phyloP scores from a whole-genome alignment of 306 rosid species.

The Malus asiatica region DNA sequence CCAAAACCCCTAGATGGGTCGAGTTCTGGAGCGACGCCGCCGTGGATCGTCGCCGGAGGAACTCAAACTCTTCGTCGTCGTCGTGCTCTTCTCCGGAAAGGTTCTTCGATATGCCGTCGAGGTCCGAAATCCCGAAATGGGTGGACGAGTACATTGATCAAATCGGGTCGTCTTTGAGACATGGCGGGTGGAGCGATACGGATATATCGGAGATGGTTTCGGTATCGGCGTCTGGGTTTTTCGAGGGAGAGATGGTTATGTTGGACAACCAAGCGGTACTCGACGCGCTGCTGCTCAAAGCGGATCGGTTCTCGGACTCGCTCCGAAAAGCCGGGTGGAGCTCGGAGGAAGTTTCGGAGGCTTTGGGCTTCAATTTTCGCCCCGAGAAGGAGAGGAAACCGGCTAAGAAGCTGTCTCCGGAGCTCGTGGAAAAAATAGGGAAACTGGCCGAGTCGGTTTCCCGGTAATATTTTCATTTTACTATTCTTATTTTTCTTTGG shows the following conservation, averaged over 20 bases:
- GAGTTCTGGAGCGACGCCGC: slow-evolving; percentile 98
- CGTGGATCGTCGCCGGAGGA: slow-evolving; percentile 62
- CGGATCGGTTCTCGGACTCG: slow-evolving; percentile 64
- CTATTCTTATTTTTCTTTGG: neutral
- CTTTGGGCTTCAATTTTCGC: slow-evolving; percentile 84
- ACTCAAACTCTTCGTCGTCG: slow-evolving; percentile 48
- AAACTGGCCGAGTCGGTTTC: slow-evolving; percentile 91
- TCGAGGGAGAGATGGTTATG: slow-evolving; percentile 68
- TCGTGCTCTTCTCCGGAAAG: slow-evolving; percentile 66
- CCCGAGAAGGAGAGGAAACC: slow-evolving; percentile 79
- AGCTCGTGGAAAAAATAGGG: slow-evolving; percentile 60
- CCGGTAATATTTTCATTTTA: slow-evolving; percentile 25
- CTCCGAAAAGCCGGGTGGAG: slow-evolving; percentile 98
- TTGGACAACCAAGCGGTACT: slow-evolving; percentile 79
- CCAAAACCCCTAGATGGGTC: slow-evolving; percentile 92
- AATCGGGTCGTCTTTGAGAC: slow-evolving; percentile 65
- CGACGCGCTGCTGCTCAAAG: slow-evolving; percentile 76
- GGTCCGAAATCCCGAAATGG: slow-evolving; percentile 57
- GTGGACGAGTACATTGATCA: slow-evolving; percentile 68
- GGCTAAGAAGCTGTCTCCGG: slow-evolving; percentile 73
- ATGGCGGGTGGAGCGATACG: slow-evolving; percentile 88
- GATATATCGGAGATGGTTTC: slow-evolving; percentile 65
- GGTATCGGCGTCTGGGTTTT: slow-evolving; percentile 78
- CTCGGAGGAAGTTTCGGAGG: slow-evolving; percentile 91
- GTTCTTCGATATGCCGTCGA: slow-evolving; percentile 44